Base-by-base conservation (phyloP, 805 yeast species). In the Candida odintsovae region DNA sequence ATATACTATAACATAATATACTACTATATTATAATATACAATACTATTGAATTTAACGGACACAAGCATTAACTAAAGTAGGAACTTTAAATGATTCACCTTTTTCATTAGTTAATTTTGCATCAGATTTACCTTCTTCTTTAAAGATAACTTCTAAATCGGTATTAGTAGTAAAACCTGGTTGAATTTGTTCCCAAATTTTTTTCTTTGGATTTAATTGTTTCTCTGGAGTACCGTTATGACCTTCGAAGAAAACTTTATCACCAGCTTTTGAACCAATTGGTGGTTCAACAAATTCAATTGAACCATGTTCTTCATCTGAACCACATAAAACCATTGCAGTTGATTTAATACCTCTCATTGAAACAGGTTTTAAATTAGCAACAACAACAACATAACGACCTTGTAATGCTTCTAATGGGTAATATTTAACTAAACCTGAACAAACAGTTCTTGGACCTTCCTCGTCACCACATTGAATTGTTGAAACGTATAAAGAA, bases 361-460 rank as follows among this genome's bases (percentile, higher is more conserved):
- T 94, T 62, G 83, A 83, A 38, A 90, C 99, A 18, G 99, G 99
- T 73, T 94, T 94, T 70, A 94, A 79, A 75, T 95, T 95, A 58
- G 97, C 96, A 59, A 94, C 90, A 47, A 85, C 84, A 40, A 94
- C 85, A 43, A 92, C 95, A 59, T 78, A 78, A 67, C 98, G 84
- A 68, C 88, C 80, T 77, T 94, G 99, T 96, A 94, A 85, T 38
- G 86, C 95, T 71, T 94, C 98, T 54, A 95, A 67, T 37, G 96
- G 83, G 64, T 87, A 77, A 70, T 86, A 82, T 57, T 88, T 88
- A 52, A 90, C 97, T 61, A 94, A 76, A 57, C 99, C 99, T 12
- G 97, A 88, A 73, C 99, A 94, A 47, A 94, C 96, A 26, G 98
- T 94, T 75, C 99, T 82, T 63, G 99, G 99, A 50, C 95, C 95